A percentile compares a stretch with the other conserved stretches of the same genome.
phyloP scores from a whole-genome alignment of 306 rosid species.

The Corylus avellana region DNA sequence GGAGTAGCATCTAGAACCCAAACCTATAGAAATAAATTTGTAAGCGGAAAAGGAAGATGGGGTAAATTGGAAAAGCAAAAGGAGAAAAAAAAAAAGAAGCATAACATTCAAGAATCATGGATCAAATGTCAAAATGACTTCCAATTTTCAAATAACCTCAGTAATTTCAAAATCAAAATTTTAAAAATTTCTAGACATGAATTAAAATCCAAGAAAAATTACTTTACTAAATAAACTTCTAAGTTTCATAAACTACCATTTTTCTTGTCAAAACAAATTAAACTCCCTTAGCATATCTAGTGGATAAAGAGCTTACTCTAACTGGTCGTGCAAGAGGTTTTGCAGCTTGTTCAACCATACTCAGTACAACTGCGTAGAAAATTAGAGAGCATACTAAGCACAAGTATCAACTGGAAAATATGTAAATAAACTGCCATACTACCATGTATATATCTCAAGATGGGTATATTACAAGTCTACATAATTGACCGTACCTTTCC shows the following conservation, averaged over 20 bases:
- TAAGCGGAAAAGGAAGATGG: conserved; percentile 20
- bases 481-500: conserved; percentile 60
- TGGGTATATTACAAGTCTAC: neutral
- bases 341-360: conserved; percentile 99
- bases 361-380: conserved; percentile 66
- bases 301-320: conserved; percentile 48
- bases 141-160: neutral
- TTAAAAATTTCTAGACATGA: neutral
- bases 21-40: conserved; percentile 50
- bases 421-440: neutral
- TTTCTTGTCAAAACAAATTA: neutral
- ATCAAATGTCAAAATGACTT: neutral
- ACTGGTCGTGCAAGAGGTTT: conserved; percentile 98
- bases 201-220: neutral
- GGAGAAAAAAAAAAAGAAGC: neutral
- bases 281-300: neutral
- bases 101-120: neutral
- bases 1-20: conserved; percentile 97
- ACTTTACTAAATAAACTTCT: neutral
- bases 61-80: neutral
- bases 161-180: neutral
- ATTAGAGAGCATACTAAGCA: conserved; percentile 26
- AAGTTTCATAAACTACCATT: neutral
- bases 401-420: conserved; percentile 17
- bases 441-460: neutral